Evolutionary conservation across 202 grass and related monocot genomes (phyloP).

Genomic region (Digitaria exilis): DNA sequence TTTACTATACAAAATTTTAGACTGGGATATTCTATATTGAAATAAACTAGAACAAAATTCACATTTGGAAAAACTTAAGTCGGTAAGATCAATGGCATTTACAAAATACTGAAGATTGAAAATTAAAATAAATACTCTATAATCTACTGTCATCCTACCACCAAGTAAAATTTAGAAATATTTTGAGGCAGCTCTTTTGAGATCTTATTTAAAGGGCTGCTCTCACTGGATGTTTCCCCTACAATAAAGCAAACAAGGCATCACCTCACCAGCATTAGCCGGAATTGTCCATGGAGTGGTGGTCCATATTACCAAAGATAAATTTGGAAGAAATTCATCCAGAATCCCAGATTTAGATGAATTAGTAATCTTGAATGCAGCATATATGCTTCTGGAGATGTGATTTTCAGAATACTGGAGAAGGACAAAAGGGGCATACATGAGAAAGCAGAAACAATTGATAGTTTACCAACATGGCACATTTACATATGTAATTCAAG

Average conservation of each 20-base stretch:
- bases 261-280: constrained; percentile 92
- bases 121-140: not conserved
- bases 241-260: constrained; percentile 46
- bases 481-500: not conserved
- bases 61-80: not conserved
- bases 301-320: constrained; percentile 91
- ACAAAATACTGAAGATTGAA: constrained; percentile 19
- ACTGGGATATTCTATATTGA: not conserved
- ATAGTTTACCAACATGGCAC: constrained; percentile 14
- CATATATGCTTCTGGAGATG: constrained; percentile 97
- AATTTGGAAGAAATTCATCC: constrained; percentile 79
- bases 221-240: constrained; percentile 12
- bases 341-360: constrained; percentile 53
- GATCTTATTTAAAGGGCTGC: constrained; percentile 8
- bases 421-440: constrained; percentile 28
- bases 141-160: not conserved
- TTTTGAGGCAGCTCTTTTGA: constrained; percentile 1
- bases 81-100: not conserved
- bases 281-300: constrained; percentile 99
- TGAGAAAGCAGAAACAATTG: constrained; percentile 27
- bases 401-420: constrained; percentile 93
- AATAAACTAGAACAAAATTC: not conserved
- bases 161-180: not conserved
- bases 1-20: not conserved
- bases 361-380: constrained; percentile 77